Conservation (phyloP, 2,329 filamentous ascomycete genomes). For the Zymoseptoria pseudotritici region DNA sequence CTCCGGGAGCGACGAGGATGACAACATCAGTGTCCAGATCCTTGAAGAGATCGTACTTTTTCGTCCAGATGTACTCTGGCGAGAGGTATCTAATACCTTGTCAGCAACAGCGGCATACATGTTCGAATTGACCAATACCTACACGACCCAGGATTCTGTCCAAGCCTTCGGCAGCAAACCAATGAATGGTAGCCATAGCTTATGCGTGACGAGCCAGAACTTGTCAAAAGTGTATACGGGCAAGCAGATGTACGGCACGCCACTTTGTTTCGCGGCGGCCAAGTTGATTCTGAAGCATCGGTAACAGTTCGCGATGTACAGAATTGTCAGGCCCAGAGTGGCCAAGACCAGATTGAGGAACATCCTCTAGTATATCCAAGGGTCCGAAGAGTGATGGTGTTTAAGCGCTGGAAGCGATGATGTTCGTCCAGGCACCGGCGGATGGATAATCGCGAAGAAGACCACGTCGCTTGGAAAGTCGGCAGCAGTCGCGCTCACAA, state of each 20-base stretch:
- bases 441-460: not conserved
- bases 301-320: slow-evolving; percentile 31
- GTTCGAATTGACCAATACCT: not conserved
- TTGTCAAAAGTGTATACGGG: slow-evolving; percentile 44
- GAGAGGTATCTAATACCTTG: slow-evolving; percentile 33
- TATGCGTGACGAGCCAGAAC: slow-evolving; percentile 50
- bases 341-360: slow-evolving; percentile 11
- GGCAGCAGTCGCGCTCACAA: too few species aligned
- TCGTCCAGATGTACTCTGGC: slow-evolving; percentile 55
- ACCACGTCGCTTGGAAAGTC: not conserved
- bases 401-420: not conserved
- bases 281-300: slow-evolving; percentile 35
- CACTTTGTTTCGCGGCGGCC: slow-evolving; percentile 38
- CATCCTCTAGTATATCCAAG: slow-evolving; percentile 17
- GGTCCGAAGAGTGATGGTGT: not conserved
- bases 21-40: slow-evolving; percentile 55
- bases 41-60: slow-evolving; percentile 51
- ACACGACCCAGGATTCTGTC: slow-evolving; percentile 48
- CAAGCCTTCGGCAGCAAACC: slow-evolving; percentile 47
- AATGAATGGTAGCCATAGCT: slow-evolving; percentile 50
- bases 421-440: not conserved
- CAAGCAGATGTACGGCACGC: slow-evolving; percentile 36
- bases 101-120: not conserved
- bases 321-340: slow-evolving; percentile 26
- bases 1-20: slow-evolving; percentile 53